Conservation (phyloP, 805 yeast species). For the Candida yuanshanica region DNA sequence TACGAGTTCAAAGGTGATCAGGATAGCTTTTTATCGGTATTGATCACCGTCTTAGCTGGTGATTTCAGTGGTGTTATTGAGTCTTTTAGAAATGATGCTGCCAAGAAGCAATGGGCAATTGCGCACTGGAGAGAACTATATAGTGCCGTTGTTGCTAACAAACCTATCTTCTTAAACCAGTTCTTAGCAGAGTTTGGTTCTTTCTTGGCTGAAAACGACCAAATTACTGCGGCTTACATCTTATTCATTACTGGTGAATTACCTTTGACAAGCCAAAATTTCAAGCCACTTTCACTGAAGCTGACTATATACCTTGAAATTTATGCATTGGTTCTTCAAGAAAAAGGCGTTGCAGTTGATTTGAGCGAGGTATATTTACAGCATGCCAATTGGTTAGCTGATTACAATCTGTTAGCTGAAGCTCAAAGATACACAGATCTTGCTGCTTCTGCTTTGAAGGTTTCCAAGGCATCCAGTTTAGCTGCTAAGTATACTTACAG, state of each 20-base stretch:
- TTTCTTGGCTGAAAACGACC: conserved; percentile 33
- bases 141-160: conserved; percentile 34
- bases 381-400: conserved; percentile 68
- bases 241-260: conserved; percentile 42
- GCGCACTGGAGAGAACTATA: conserved; percentile 47
- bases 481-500: conserved; percentile 29
- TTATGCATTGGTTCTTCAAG: conserved; percentile 15
- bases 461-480: conserved; percentile 32
- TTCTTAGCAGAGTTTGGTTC: conserved; percentile 49
- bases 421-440: conserved; percentile 62
- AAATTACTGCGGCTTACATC: conserved; percentile 35
- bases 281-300: conserved; percentile 10
- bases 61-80: conserved; percentile 47
- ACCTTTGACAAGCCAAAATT: conserved; percentile 30
- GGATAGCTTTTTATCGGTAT: conserved; percentile 42
- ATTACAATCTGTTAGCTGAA: conserved; percentile 49
- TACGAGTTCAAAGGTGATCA: conserved; percentile 40
- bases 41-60: conserved; percentile 63
- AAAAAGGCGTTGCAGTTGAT: conserved; percentile 31
- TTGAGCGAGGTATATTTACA: conserved; percentile 53
- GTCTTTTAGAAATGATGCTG: conserved; percentile 35
- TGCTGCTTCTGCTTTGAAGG: conserved; percentile 34
- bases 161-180: conserved; percentile 26
- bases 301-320: conserved; percentile 29
- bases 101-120: conserved; percentile 43